A percentile compares a stretch with the other conserved stretches of the same genome.
Evolutionary conservation across 768 basidiomycete species (phyloP).

Genomic region (Trametes meyenii): DNA sequence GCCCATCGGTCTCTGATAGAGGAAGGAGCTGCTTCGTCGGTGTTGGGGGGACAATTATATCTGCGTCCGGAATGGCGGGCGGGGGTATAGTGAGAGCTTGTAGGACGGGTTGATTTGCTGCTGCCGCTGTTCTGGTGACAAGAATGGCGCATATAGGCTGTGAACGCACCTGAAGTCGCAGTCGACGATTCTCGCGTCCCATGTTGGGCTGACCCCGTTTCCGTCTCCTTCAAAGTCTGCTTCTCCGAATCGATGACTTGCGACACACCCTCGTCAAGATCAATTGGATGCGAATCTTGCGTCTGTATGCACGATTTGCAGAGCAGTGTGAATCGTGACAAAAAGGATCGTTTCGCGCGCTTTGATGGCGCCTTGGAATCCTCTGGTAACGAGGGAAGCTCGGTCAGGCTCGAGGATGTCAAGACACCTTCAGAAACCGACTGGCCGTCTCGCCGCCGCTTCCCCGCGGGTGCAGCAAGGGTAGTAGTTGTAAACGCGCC

Average conservation of each 20-base stretch:
- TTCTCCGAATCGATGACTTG: slow-evolving; percentile 35
- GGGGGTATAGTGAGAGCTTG: slow-evolving; percentile 22
- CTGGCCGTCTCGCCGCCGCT: slow-evolving; percentile 32
- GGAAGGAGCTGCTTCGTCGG: slow-evolving; percentile 53
- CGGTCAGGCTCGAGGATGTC: slow-evolving; percentile 33
- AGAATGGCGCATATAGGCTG: not conserved
- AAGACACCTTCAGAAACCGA: slow-evolving; percentile 35
- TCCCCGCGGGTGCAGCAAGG: slow-evolving; percentile 41
- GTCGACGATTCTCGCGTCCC: slow-evolving; percentile 27
- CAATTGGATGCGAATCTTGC: slow-evolving; percentile 52
- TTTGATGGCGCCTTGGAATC: slow-evolving; percentile 33
- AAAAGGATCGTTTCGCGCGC: slow-evolving; percentile 51
- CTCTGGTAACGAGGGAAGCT: slow-evolving; percentile 25
- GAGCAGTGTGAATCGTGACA: slow-evolving; percentile 58
- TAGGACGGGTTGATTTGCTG: slow-evolving; percentile 17
- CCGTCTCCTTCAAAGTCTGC: slow-evolving; percentile 22
- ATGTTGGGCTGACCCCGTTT: slow-evolving; percentile 17
- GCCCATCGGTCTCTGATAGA: slow-evolving; percentile 77
- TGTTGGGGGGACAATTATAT: slow-evolving; percentile 50
- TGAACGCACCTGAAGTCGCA: slow-evolving; percentile 26
- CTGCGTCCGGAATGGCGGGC: slow-evolving; percentile 33
- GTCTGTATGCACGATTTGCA: slow-evolving; percentile 66
- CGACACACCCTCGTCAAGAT: slow-evolving; percentile 34
- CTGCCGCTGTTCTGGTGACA: slow-evolving; percentile 1
- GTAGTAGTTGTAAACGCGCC: slow-evolving; percentile 40